These are phyloP conservation scores for Ailanthus altissimus DNA, from an alignment of 345 rosid genomes.

Conservation along the genomic window DNA sequence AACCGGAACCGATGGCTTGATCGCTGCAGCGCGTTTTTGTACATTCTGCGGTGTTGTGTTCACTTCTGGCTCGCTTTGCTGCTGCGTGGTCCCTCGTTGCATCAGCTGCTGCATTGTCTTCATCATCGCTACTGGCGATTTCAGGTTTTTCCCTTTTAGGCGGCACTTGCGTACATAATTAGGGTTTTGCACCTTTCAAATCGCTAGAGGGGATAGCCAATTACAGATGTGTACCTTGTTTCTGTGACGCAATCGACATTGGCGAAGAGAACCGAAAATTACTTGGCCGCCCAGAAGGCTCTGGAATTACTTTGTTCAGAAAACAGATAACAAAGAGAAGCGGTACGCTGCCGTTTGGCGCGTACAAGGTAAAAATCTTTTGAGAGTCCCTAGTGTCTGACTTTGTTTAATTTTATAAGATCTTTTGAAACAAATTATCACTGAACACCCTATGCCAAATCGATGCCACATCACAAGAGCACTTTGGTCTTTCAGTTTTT, in stretches of 20 bases:
- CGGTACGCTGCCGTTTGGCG: too few species aligned
- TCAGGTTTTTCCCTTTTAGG: constrained; percentile 21
- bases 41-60: neutral
- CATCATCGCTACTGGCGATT: constrained; percentile 56
- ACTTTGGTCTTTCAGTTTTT: too few species aligned
- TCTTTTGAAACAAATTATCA: too few species aligned
- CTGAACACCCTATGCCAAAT: too few species aligned
- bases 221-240: neutral
- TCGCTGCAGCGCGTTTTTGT: constrained; percentile 21
- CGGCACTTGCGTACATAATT: constrained; percentile 31
- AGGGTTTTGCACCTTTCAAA: neutral
- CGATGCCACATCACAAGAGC: too few species aligned
- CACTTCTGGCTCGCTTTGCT: constrained; percentile 13
- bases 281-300: too few species aligned
- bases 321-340: too few species aligned
- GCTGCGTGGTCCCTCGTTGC: neutral
- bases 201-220: neutral
- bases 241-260: neutral
- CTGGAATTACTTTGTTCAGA: too few species aligned
- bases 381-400: too few species aligned
- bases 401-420: too few species aligned
- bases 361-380: too few species aligned
- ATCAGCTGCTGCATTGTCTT: constrained; percentile 24
- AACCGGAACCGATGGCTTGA: constrained; percentile 24
- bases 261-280: too few species aligned